These are phyloP conservation scores for Botrytis aclada DNA, from an alignment of 2,329 filamentous ascomycete species.

Conservation along the genomic window DNA sequence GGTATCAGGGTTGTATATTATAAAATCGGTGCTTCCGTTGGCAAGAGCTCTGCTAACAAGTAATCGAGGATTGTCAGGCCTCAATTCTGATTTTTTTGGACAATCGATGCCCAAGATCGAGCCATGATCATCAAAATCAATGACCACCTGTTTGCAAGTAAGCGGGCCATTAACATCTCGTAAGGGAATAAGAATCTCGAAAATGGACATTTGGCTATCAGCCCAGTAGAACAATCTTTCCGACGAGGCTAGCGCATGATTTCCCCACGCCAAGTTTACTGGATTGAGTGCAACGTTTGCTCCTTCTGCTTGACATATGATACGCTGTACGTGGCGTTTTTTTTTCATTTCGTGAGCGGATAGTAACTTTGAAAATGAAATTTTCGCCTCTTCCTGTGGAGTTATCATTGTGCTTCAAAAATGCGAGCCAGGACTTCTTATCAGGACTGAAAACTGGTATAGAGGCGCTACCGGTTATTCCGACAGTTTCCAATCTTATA, in stretches of 20 bases:
- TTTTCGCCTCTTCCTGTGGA: background rate
- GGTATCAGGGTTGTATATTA: background rate
- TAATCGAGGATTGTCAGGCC: background rate
- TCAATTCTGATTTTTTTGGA: background rate
- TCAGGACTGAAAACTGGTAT: background rate
- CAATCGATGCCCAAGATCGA: background rate
- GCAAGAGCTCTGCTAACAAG: background rate
- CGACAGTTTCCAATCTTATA: background rate
- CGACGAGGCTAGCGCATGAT: no score
- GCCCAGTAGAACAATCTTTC: background rate
- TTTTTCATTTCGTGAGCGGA: no score
- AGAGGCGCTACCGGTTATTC: background rate
- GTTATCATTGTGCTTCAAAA: background rate
- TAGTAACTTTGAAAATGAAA: background rate
- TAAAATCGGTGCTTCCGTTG: background rate
- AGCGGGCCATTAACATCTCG: rapidly evolving
- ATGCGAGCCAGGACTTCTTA: background rate
- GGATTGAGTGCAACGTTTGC: background rate
- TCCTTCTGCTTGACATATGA: background rate
- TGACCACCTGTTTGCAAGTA: background rate
- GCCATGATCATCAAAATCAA: background rate
- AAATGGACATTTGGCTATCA: background rate
- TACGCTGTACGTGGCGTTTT: no score
- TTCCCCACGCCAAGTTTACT: background rate
- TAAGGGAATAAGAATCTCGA: background rate